These are phyloP conservation scores for Apium graveolens DNA, from an alignment of 129 eudicot species.

Conservation along the genomic window DNA sequence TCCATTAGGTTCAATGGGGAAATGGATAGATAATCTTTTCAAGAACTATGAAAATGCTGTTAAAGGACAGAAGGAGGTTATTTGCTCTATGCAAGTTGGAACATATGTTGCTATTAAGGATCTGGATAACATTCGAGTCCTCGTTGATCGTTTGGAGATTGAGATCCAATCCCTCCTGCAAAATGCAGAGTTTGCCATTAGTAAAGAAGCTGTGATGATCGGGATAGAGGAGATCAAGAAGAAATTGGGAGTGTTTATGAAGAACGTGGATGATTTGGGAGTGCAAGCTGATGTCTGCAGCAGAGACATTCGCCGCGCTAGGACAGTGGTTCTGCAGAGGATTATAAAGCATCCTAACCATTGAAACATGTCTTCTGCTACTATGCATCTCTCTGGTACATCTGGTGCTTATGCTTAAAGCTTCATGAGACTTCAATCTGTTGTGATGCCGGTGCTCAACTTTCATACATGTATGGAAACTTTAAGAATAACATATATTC, in stretches of 20 bases:
- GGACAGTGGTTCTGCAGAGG: slow-evolving; percentile 78
- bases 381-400: background rate
- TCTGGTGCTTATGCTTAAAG: background rate
- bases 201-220: slow-evolving; percentile 62
- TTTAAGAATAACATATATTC: slow-evolving; percentile 15
- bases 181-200: slow-evolving; percentile 38
- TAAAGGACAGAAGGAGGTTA: slow-evolving; percentile 67
- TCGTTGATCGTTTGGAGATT: slow-evolving; percentile 58
- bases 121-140: slow-evolving; percentile 59
- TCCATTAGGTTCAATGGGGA: slow-evolving; percentile 92
- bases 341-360: slow-evolving; percentile 46
- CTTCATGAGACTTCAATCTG: background rate
- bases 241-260: slow-evolving; percentile 57
- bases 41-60: slow-evolving; percentile 63
- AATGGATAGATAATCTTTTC: slow-evolving; percentile 69
- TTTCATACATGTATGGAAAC: slow-evolving; percentile 3
- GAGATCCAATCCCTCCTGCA: slow-evolving; percentile 52
- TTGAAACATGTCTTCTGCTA: slow-evolving; percentile 2
- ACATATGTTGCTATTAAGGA: slow-evolving; percentile 65
- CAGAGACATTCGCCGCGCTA: slow-evolving; percentile 72
- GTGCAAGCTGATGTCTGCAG: slow-evolving; percentile 69
- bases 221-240: slow-evolving; percentile 65
- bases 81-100: slow-evolving; percentile 65
- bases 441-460: background rate
- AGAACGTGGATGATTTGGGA: slow-evolving; percentile 77